phyloP scores from a whole-genome alignment of 208 protist species.

The Novymonas esmeraldas region DNA sequence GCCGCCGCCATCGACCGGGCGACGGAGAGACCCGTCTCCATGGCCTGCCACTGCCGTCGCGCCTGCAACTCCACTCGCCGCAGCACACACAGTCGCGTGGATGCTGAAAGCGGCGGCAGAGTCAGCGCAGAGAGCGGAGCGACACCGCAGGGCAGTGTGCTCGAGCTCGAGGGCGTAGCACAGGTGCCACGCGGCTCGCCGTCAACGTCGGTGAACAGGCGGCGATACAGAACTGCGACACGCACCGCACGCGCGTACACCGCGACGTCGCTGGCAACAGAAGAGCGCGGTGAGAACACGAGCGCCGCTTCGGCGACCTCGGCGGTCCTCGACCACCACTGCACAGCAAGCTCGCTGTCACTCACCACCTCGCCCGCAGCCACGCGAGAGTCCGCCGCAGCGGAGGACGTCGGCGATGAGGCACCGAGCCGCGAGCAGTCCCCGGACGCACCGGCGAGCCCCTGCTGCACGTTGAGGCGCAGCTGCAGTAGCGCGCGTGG shows the following conservation, averaged over 20 bases:
- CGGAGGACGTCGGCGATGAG: too few species aligned
- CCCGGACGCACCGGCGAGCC: too few species aligned
- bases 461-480: neutral
- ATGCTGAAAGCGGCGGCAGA: neutral
- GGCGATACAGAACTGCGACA: neutral
- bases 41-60: constrained; percentile 16
- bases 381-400: neutral
- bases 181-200: too few species aligned
- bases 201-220: neutral
- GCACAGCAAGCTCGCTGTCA: neutral
- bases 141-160: neutral
- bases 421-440: too few species aligned
- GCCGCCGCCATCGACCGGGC: constrained; percentile 9
- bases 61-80: constrained; percentile 3
- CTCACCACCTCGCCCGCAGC: constrained; percentile 1
- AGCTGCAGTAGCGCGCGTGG: constrained; percentile 8
- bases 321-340: constrained; percentile 1
- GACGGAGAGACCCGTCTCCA: constrained; percentile 10
- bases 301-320: too few species aligned
- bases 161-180: too few species aligned
- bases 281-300: neutral
- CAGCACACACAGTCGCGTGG: neutral
- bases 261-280: neutral
- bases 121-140: neutral
- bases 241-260: constrained; percentile 10